Percentiles rank a stretch among this genome's conserved stretches.
These are phyloP conservation scores for Oryza longistaminata DNA, from an alignment of 176 grass and related monocot species.

Conservation along the genomic window DNA sequence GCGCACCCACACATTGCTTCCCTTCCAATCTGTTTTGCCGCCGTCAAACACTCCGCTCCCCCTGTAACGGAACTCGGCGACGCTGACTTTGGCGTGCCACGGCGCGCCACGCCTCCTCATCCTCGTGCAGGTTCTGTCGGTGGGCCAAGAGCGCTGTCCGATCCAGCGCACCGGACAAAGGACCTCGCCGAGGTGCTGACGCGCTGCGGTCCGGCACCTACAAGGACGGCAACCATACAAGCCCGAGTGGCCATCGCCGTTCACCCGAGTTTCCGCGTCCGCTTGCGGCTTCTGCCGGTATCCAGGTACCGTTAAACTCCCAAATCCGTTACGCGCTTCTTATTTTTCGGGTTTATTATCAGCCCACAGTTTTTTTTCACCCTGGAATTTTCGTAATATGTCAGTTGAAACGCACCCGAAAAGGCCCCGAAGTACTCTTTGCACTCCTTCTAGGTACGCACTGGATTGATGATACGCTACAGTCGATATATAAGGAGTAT, in stretches of 20 bases:
- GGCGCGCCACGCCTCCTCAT: too few species aligned
- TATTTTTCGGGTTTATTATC: neutral
- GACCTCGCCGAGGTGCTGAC: slow-evolving; percentile 67
- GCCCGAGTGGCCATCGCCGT: slow-evolving; percentile 92
- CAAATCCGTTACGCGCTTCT: neutral
- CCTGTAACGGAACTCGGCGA: too few species aligned
- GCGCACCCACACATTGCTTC: too few species aligned
- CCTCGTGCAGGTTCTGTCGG: slow-evolving; percentile 70
- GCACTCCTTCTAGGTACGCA: slow-evolving; percentile 24
- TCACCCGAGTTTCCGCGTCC: slow-evolving; percentile 88
- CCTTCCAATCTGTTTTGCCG: too few species aligned
- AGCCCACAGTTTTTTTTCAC: slow-evolving; percentile 1
- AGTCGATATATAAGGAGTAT: neutral
- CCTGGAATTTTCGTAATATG: neutral
- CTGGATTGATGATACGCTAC: neutral
- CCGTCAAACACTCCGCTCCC: too few species aligned
- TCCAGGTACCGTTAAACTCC: slow-evolving; percentile 50
- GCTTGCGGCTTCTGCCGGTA: slow-evolving; percentile 79
- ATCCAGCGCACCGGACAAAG: slow-evolving; percentile 99
- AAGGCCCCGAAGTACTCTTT: neutral
- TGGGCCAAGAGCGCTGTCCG: slow-evolving; percentile 89
- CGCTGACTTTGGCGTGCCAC: too few species aligned
- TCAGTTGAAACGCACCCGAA: slow-evolving; percentile 13
- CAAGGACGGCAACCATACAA: slow-evolving; percentile 89
- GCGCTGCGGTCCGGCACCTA: slow-evolving; percentile 65